Evolutionary conservation across 2,329 filamentous ascomycete genomes (phyloP), one percentile per base, ranked within the genome.

Genomic region (Fusarium tupiense): DNA sequence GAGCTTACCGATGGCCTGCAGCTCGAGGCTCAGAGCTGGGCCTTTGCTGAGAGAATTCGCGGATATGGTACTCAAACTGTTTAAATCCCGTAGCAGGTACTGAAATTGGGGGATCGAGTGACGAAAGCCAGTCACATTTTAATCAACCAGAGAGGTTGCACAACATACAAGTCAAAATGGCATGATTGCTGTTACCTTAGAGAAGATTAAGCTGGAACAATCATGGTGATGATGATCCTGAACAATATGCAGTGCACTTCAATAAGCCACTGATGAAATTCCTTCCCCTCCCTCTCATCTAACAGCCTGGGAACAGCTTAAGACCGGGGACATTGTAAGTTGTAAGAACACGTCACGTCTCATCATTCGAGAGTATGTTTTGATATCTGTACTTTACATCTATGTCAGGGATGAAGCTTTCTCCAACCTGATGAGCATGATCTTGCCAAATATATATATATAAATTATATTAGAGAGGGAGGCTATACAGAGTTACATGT

Each of bases 1-100:
- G 93, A 97, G 63, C 82, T 98, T 76, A 92, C 92, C 83, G 91
- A 97, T 84, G 86, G 93, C 79, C 93, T 97, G 87, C 91, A 95
- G 88, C 88, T 99, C 76, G 95, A 98, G 88, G 89, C 92, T 79
- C 96, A 98, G 89, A 98, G 95, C 89, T 98, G 96, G 96, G 95
- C 94, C 59, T 99, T 99, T 86, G 96, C 96, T 31, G 96, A 98
- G 82, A 90, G 92, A 78, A 98, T 99, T 83, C 93, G 91, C 84
- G 96, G 96, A 50, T 99, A 99, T 82, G 96, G 96, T 71, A 97
- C 95, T 33, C 95, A 98, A 88, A 88, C 85, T 52, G 88, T 90
- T 19, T 91, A 86, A 71, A 40, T n/a, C 22, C 31, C 16, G 26
- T n/a, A 19, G 40, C 43, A 38, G 56, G 59, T 68, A 9, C 26